phyloP scores from a whole-genome alignment of 2,329 filamentous ascomycete species.

The Sphaerulina musiva region DNA sequence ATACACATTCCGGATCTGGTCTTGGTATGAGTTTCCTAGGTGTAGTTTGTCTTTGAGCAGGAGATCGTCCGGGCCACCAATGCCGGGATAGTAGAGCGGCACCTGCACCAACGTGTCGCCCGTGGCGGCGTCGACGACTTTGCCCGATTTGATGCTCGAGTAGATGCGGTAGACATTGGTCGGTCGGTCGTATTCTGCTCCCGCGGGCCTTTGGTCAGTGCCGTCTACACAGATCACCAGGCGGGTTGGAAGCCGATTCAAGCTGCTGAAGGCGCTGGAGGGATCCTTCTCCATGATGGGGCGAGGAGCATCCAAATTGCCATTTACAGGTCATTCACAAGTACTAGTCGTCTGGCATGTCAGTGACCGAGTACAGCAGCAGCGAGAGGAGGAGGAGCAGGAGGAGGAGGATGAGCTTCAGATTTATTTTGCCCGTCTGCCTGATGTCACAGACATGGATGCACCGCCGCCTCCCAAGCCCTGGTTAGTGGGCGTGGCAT shows the following conservation, averaged over 20 bases:
- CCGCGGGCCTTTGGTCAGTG: constrained; percentile 9
- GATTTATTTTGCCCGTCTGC: background rate
- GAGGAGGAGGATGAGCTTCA: background rate
- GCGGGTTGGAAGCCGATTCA: constrained; percentile 7
- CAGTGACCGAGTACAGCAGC: background rate
- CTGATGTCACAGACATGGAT: background rate
- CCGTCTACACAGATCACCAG: constrained; percentile 25
- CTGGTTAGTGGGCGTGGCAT: background rate
- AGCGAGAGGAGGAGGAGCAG: too few species aligned
- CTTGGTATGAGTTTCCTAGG: constrained; percentile 18
- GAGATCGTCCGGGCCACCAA: constrained; percentile 18
- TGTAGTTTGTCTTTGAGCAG: constrained; percentile 18
- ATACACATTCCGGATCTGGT: constrained; percentile 25
- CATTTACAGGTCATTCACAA: background rate
- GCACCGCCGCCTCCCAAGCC: background rate
- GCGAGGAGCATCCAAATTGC: background rate
- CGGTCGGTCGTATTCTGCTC: constrained; percentile 1
- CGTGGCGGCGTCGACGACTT: constrained; percentile 9
- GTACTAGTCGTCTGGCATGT: background rate
- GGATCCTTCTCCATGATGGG: background rate
- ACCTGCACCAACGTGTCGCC: constrained; percentile 13
- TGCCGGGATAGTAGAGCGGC: constrained; percentile 16
- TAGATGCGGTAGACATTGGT: constrained; percentile 21
- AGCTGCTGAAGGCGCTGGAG: background rate
- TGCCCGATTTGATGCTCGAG: constrained; percentile 16